Percentiles rank a stretch among this genome's conserved stretches.
Conservation (phyloP, 108 stramenopile genomes). For the Stephanodiscus minutulus region DNA sequence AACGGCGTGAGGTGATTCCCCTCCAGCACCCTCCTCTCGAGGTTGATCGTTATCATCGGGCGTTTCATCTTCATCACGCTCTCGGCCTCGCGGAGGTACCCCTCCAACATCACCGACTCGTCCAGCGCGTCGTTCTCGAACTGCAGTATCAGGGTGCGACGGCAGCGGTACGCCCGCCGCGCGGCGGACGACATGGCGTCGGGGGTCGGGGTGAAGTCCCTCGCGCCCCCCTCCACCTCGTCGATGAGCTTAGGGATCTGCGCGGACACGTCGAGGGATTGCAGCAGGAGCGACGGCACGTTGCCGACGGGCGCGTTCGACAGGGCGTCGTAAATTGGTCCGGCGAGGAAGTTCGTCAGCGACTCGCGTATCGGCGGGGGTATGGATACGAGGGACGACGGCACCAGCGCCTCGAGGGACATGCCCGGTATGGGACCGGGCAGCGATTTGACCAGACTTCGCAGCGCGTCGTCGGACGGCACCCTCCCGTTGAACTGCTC, state of each 20-base stretch:
- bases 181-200: conserved; percentile 67
- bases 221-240: conserved; percentile 75
- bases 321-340: conserved; percentile 54
- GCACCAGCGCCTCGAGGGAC: conserved; percentile 3
- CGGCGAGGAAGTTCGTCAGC: conserved; percentile 38
- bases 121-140: conserved; percentile 89
- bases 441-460: conserved; percentile 27
- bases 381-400: conserved; percentile 47
- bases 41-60: conserved; percentile 90
- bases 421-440: conserved; percentile 26
- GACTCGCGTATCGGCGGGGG: conserved; percentile 60
- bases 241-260: conserved; percentile 92
- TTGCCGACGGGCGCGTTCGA: conserved; percentile 48
- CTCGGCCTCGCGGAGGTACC: conserved; percentile 80
- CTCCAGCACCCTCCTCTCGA: conserved; percentile 60
- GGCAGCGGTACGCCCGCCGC: conserved; percentile 84
- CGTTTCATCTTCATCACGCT: conserved; percentile 88
- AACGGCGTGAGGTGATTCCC: conserved; percentile 80
- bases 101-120: conserved; percentile 85
- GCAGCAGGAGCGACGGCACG: conserved; percentile 66
- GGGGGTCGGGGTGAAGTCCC: conserved; percentile 90
- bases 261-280: conserved; percentile 75
- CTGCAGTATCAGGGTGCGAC: conserved; percentile 82
- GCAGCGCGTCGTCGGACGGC: conserved; percentile 68
- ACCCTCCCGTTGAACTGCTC: conserved; percentile 49